These are phyloP conservation scores for Ascochyta viciae-villosae DNA, from an alignment of 2,329 filamentous ascomycete genomes.

Conservation along the genomic window DNA sequence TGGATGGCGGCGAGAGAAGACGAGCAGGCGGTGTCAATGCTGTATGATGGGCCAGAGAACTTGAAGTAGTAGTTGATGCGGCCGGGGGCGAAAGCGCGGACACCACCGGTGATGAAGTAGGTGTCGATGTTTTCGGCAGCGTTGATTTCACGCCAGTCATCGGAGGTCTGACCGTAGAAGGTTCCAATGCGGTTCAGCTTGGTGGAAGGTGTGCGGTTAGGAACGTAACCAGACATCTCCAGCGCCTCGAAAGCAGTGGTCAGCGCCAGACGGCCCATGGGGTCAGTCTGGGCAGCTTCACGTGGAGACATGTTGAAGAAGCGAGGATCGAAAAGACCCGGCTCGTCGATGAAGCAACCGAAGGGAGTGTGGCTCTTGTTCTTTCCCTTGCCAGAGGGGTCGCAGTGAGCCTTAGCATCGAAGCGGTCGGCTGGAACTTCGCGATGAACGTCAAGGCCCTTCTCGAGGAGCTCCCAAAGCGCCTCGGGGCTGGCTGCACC, in stretches of 20 bases:
- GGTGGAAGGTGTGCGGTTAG: conserved; percentile 73
- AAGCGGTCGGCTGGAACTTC: conserved; percentile 75
- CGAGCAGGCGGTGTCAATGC: conserved; percentile 79
- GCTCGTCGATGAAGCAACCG: conserved; percentile 78
- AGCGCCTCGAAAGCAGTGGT: conserved; percentile 82
- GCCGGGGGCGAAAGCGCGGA: conserved; percentile 67
- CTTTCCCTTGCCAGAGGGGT: conserved; percentile 73
- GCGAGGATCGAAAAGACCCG: conserved; percentile 78
- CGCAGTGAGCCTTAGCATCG: conserved; percentile 73
- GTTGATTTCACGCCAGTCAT: conserved; percentile 81
- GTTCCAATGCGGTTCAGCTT: conserved; percentile 71
- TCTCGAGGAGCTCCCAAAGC: conserved; percentile 77
- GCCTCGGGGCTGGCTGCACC: conserved; percentile 73
- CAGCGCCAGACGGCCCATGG: conserved; percentile 78
- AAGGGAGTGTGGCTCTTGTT: conserved; percentile 81
- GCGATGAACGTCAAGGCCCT: conserved; percentile 76
- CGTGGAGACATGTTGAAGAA: conserved; percentile 90
- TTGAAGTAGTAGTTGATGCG: conserved; percentile 80
- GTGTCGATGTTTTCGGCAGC: conserved; percentile 74
- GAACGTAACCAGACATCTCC: conserved; percentile 80
- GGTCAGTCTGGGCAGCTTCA: conserved; percentile 81
- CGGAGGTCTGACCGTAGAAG: conserved; percentile 77
- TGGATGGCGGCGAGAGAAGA: conserved; percentile 76
- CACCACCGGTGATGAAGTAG: conserved; percentile 70
- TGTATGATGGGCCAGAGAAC: conserved; percentile 75